Percentiles rank a stretch among this genome's conserved stretches.
Conservation (phyloP, 2,329 filamentous ascomycete genomes). For the Nemania sp. region DNA sequence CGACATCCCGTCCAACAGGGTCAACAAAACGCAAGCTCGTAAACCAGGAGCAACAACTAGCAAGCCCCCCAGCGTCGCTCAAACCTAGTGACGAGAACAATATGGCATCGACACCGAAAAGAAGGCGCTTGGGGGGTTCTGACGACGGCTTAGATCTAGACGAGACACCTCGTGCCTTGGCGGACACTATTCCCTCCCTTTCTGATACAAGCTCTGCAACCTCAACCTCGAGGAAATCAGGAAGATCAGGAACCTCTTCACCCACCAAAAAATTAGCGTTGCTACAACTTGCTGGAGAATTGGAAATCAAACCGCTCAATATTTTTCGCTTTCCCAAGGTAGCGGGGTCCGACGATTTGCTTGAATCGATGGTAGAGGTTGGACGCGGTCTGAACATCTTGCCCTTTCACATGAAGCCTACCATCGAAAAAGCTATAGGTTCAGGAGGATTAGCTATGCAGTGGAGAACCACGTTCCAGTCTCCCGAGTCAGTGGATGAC, state of each 20-base stretch:
- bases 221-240: background rate
- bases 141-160: background rate
- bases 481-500: background rate
- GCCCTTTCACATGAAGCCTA: background rate
- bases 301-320: conserved; percentile 1
- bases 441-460: background rate
- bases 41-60: conserved; percentile 1
- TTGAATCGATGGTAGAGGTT: background rate
- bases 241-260: background rate
- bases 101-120: background rate
- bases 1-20: background rate
- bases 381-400: background rate
- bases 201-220: background rate
- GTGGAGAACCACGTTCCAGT: conserved; percentile 1
- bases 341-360: background rate
- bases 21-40: conserved; percentile 2
- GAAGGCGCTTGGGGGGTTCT: background rate
- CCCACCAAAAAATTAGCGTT: conserved; percentile 2
- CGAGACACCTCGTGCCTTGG: conserved; percentile 1
- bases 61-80: background rate
- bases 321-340: background rate
- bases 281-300: background rate
- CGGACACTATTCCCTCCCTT: background rate
- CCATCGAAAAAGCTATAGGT: background rate
- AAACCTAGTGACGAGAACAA: background rate